Conservation (phyloP, 768 basidiomycete species). For the Suillus clintonianus region DNA sequence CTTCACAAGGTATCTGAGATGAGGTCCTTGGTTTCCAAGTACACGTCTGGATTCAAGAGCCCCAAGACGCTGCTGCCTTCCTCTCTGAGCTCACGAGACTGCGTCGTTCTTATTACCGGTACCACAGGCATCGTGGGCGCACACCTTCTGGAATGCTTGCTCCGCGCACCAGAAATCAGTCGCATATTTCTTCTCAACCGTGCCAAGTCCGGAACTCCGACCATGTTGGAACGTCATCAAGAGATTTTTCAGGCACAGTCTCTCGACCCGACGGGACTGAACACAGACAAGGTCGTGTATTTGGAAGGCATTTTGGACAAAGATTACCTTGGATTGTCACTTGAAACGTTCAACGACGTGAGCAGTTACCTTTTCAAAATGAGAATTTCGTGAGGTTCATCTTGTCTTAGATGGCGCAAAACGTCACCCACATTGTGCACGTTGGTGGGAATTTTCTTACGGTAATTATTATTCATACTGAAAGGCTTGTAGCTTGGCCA, state of each 20-base stretch:
- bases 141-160: constrained; percentile 11
- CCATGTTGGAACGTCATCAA: constrained; percentile 22
- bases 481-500: constrained; percentile 35
- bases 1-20: neutral
- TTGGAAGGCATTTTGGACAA: constrained; percentile 23
- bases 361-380: neutral
- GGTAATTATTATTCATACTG: neutral
- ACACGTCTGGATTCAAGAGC: neutral
- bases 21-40: neutral
- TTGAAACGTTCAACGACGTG: neutral
- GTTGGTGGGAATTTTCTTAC: neutral
- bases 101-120: constrained; percentile 30
- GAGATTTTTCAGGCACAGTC: constrained; percentile 28
- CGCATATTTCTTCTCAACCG: constrained; percentile 30
- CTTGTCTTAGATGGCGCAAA: neutral
- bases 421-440: constrained; percentile 6
- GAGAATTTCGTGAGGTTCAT: neutral
- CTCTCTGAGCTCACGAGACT: neutral
- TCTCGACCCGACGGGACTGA: constrained; percentile 21
- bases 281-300: constrained; percentile 27
- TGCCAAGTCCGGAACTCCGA: constrained; percentile 1
- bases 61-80: neutral
- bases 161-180: constrained; percentile 3
- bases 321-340: neutral
- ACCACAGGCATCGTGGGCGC: constrained; percentile 30